phyloP scores from a whole-genome alignment of 1,284 basidiomycete genomes.

The Rhodotorula sp. region DNA sequence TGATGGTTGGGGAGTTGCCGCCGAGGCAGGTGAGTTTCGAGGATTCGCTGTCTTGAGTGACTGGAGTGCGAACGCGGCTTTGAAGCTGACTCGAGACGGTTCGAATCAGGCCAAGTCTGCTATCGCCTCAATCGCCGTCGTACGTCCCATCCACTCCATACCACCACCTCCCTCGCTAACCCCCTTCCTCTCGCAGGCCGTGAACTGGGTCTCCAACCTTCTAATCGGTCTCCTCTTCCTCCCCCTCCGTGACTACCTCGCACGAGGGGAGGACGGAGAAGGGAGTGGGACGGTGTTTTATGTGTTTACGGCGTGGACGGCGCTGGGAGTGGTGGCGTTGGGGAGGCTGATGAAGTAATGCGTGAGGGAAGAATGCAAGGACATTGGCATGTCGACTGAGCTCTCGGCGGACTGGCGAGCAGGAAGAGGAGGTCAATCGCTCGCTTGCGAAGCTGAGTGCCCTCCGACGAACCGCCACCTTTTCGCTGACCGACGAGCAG shows the following conservation, averaged over 20 bases:
- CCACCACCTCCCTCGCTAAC: not conserved
- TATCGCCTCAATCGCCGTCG: slow-evolving; percentile 37
- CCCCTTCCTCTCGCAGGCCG: slow-evolving; percentile 3
- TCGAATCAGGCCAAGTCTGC: slow-evolving; percentile 31
- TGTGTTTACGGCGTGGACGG: slow-evolving; percentile 27
- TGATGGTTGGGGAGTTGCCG: slow-evolving; percentile 50
- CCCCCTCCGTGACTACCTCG: slow-evolving; percentile 33
- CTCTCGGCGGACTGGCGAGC: no score
- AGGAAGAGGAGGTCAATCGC: no score
- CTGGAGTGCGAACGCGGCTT: no score
- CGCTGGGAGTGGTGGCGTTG: slow-evolving; percentile 15
- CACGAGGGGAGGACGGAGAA: not conserved
- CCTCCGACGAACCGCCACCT: no score
- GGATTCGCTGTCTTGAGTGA: no score
- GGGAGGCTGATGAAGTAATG: slow-evolving; percentile 6
- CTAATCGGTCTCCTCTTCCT: slow-evolving; percentile 34
- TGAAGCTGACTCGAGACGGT: not conserved
- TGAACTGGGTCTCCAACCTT: slow-evolving; percentile 43
- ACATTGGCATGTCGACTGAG: no score
- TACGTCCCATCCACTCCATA: slow-evolving; percentile 3
- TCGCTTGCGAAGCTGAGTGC: no score
- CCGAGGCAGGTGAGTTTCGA: slow-evolving; percentile 40
- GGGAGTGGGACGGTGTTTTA: slow-evolving; percentile 33
- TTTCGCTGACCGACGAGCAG: no score
- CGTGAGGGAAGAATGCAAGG: not conserved